These are phyloP conservation scores for Neurospora sp. DNA, from an alignment of 495 filamentous ascomycete species.

Conservation along the genomic window DNA sequence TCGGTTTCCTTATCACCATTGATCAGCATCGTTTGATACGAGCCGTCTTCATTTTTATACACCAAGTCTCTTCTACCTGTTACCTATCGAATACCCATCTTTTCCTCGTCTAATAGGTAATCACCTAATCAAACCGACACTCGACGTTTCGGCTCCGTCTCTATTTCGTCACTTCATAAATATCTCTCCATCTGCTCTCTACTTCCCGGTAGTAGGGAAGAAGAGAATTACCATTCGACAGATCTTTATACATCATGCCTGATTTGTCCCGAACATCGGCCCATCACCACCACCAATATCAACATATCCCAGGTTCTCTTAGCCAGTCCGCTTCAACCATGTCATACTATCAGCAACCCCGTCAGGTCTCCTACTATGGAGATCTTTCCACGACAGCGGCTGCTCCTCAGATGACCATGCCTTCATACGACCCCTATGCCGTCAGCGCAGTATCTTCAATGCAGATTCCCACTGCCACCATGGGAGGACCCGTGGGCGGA, in stretches of 20 bases:
- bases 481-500: conserved; percentile 23
- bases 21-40: conserved; percentile 34
- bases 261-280: conserved; percentile 21
- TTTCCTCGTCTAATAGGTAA: conserved; percentile 13
- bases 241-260: conserved; percentile 16
- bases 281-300: conserved; percentile 21
- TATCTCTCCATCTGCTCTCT: neutral
- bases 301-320: conserved; percentile 13
- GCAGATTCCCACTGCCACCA: conserved; percentile 18
- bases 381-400: conserved; percentile 15
- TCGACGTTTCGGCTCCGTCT: conserved; percentile 3
- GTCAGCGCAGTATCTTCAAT: conserved; percentile 25
- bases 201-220: neutral
- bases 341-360: conserved; percentile 21
- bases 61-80: neutral
- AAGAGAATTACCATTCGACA: neutral
- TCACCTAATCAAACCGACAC: conserved; percentile 10
- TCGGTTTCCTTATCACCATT: neutral
- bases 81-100: neutral
- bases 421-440: conserved; percentile 29
- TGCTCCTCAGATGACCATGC: conserved; percentile 15
- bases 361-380: conserved; percentile 19
- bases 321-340: conserved; percentile 11
- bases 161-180: neutral
- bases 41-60: conserved; percentile 10